Percentiles rank a stretch among this genome's conserved stretches.
phyloP scores from a whole-genome alignment of 108 stramenopile genomes.

The Nitzschia sp. region DNA sequence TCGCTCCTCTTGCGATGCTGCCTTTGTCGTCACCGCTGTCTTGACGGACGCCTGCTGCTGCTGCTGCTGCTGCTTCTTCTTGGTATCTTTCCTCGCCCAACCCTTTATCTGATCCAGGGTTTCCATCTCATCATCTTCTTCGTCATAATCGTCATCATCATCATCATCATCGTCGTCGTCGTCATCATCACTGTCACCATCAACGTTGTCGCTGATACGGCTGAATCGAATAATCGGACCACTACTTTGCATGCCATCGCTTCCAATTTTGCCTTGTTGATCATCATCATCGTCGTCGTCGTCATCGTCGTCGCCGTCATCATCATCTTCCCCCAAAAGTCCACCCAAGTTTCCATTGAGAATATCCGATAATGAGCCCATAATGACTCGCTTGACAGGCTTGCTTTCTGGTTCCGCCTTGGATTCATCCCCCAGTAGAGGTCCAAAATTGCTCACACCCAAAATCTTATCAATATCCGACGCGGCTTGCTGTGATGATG shows the following conservation, averaged over 20 bases:
- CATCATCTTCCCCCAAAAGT: conserved; percentile 33
- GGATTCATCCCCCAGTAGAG: conserved; percentile 39
- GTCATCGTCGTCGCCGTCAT: conserved; percentile 37
- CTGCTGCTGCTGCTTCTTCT: not conserved
- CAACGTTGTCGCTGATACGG: conserved; percentile 28
- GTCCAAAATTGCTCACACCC: conserved; percentile 44
- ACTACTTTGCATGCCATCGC: conserved; percentile 30
- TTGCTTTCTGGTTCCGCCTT: conserved; percentile 8
- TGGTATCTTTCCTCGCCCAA: not conserved
- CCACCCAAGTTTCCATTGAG: conserved; percentile 48
- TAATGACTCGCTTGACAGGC: conserved; percentile 23
- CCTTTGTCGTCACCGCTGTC: not conserved
- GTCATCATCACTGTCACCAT: conserved; percentile 29
- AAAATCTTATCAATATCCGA: conserved; percentile 43
- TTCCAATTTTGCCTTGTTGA: not conserved
- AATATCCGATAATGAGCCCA: conserved; percentile 45
- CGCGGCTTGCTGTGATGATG: conserved; percentile 3
- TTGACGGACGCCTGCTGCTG: conserved; percentile 10
- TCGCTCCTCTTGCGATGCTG: conserved; percentile 9
- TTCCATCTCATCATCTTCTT: conserved; percentile 37
- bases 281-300: conserved; percentile 29
- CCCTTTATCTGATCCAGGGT: not conserved
- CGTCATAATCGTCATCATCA: conserved; percentile 44
- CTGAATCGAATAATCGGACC: conserved; percentile 42
- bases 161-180: conserved; percentile 36